phyloP scores from a whole-genome alignment of 257 asterid species.

The Fraxinus americana region DNA sequence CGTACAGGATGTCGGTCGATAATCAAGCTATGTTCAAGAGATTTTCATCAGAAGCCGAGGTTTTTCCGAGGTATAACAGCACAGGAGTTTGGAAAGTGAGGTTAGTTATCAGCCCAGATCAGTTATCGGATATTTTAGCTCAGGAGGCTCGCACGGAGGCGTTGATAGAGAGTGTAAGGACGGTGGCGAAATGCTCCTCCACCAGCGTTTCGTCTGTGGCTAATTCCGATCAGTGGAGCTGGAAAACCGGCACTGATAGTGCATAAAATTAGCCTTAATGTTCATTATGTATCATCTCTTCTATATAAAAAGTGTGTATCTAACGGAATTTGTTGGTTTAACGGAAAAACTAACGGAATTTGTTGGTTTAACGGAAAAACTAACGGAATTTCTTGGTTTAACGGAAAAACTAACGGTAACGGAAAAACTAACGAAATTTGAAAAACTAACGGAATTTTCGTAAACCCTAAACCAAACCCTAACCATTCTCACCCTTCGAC shows the following conservation, averaged over 20 bases:
- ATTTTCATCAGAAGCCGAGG: conserved; percentile 29
- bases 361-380: too few relatives aligned
- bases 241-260: background rate
- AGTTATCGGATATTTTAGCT: conserved; percentile 54
- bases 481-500: too few relatives aligned
- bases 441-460: too few relatives aligned
- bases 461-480: too few relatives aligned
- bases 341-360: too few relatives aligned
- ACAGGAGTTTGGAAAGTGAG: conserved; percentile 60
- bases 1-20: conserved; percentile 49
- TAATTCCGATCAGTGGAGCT: conserved; percentile 41
- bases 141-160: conserved; percentile 61
- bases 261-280: background rate
- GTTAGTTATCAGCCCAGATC: conserved; percentile 52
- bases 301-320: too few relatives aligned
- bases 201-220: conserved; percentile 23
- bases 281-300: background rate
- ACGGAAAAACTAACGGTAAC: too few relatives aligned
- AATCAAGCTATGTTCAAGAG: conserved; percentile 24
- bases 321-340: too few relatives aligned
- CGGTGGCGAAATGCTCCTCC: conserved; percentile 51
- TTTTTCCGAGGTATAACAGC: conserved; percentile 36
- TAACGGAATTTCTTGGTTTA: too few relatives aligned
- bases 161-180: conserved; percentile 54
- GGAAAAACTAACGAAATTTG: too few relatives aligned